phyloP scores from a whole-genome alignment of 345 rosid species.

The Euphorbia lathyris region DNA sequence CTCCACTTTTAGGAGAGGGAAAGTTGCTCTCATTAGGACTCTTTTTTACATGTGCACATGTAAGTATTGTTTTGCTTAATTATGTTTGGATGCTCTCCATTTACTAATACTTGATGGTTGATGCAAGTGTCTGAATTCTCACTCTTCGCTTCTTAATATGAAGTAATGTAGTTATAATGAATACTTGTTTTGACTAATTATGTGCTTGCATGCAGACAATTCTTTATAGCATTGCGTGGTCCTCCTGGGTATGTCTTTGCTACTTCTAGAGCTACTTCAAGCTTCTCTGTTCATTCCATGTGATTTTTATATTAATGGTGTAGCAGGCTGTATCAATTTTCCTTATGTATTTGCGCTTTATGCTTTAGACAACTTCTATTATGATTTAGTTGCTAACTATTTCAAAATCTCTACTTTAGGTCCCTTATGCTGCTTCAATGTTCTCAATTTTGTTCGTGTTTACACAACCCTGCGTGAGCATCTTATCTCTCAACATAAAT shows the following conservation, averaged over 20 bases:
- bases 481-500: not conserved
- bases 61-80: slow-evolving; percentile 27
- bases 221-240: slow-evolving; percentile 80
- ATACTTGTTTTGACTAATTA: not conserved
- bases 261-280: slow-evolving; percentile 1
- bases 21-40: slow-evolving; percentile 74
- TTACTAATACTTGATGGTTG: not conserved
- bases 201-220: slow-evolving; percentile 55
- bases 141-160: not conserved
- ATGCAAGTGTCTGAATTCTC: not conserved
- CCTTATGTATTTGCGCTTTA: not conserved
- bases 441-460: slow-evolving; percentile 58
- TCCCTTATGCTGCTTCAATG: slow-evolving; percentile 75
- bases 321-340: not conserved
- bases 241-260: slow-evolving; percentile 58
- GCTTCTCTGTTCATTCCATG: not conserved
- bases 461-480: slow-evolving; percentile 73
- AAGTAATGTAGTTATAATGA: not conserved
- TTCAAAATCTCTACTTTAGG: slow-evolving; percentile 44
- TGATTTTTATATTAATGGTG: not conserved
- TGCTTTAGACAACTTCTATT: not conserved
- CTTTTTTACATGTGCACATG: slow-evolving; percentile 66
- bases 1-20: slow-evolving; percentile 68
- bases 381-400: slow-evolving; percentile 21
- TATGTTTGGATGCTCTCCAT: not conserved